These are phyloP conservation scores for Aristolochia fimbriata DNA, from an alignment of 164 flowering plant genomes.

Conservation along the genomic window DNA sequence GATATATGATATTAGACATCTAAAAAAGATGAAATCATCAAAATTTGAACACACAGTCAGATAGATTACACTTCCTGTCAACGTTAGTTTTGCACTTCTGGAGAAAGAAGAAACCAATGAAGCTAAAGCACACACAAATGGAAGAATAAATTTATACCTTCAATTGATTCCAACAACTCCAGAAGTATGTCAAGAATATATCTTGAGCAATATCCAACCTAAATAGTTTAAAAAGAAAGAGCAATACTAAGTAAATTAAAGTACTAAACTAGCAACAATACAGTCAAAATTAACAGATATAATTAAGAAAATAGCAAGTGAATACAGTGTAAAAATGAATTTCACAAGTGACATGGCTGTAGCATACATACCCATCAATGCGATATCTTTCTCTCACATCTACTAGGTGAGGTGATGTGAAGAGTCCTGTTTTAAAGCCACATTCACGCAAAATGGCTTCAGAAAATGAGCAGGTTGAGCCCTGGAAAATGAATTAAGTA, in stretches of 20 bases:
- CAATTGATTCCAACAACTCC: slow-evolving; percentile 71
- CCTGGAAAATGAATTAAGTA: slow-evolving; percentile 38
- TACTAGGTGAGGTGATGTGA: slow-evolving; percentile 89
- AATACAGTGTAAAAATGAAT: background rate
- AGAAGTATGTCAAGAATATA: slow-evolving; percentile 61
- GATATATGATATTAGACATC: background rate
- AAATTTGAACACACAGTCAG: too few relatives aligned
- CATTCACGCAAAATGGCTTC: slow-evolving; percentile 78
- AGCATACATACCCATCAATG: slow-evolving; percentile 57
- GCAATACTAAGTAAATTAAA: background rate
- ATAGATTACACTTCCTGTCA: too few relatives aligned
- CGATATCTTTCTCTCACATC: slow-evolving; percentile 90
- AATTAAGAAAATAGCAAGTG: background rate
- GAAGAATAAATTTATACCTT: slow-evolving; percentile 31
- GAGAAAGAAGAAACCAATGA: too few relatives aligned
- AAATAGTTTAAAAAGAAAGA: slow-evolving; percentile 2
- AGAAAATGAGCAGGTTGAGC: slow-evolving; percentile 78
- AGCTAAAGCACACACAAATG: too few relatives aligned
- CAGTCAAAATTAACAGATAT: background rate
- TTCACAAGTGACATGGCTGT: background rate
- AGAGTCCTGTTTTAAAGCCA: slow-evolving; percentile 86
- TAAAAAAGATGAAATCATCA: too few relatives aligned
- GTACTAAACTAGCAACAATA: background rate
- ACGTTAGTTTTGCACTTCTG: too few relatives aligned
- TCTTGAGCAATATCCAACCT: slow-evolving; percentile 77